A percentile compares a stretch with the other conserved stretches of the same genome.
Conservation (phyloP, 176 grass and related monocot species). For the Thalia dealbata region DNA sequence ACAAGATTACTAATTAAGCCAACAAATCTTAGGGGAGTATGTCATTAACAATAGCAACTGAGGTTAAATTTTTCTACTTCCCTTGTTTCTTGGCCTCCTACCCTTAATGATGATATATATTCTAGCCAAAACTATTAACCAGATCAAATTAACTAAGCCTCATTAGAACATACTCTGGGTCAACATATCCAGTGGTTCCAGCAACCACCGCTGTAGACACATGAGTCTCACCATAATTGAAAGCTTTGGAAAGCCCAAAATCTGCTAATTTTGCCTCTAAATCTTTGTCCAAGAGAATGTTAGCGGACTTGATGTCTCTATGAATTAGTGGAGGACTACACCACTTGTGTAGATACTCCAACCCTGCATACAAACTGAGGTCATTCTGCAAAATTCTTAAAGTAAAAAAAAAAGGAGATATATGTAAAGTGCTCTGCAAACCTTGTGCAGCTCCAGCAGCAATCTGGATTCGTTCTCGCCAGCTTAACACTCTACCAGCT, state of each 20-base stretch:
- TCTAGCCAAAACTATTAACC: neutral
- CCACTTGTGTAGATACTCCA: slow-evolving; percentile 53
- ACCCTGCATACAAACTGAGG: slow-evolving; percentile 10
- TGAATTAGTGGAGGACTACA: slow-evolving; percentile 30
- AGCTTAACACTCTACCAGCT: no score
- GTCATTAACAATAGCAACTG: no score
- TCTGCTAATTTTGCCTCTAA: slow-evolving; percentile 39
- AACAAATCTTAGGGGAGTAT: neutral
- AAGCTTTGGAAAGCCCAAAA: slow-evolving; percentile 43
- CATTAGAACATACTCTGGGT: slow-evolving; percentile 25
- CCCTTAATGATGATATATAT: neutral
- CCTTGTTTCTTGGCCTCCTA: no score
- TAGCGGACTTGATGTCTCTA: slow-evolving; percentile 40
- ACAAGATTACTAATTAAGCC: no score
- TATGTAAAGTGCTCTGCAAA: neutral
- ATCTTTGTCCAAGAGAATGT: slow-evolving; percentile 42
- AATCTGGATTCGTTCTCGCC: no score
- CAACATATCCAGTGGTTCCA: slow-evolving; percentile 47
- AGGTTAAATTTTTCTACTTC: no score
- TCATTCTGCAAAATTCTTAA: neutral
- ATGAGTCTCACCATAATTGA: neutral
- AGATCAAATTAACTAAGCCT: neutral
- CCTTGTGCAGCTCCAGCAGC: no score
- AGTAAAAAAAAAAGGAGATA: neutral
- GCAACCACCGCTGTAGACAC: slow-evolving; percentile 17